Base-by-base conservation (phyloP, 495 filamentous ascomycete species). In the Hypoxylon lenormandii region DNA sequence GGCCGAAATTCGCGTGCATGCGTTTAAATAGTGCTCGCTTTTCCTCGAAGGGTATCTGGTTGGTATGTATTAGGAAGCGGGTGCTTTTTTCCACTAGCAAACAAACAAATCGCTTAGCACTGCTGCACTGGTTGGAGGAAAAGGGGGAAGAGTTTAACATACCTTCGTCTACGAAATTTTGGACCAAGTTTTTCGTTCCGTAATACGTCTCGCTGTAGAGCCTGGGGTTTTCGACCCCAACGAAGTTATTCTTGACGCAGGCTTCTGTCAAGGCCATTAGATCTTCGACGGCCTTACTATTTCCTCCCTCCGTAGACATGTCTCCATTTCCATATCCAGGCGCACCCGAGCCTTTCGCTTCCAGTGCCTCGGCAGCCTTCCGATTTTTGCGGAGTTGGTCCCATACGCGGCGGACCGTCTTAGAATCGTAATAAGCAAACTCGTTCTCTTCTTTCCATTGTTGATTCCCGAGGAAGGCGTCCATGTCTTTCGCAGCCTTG, bases 181-280 rank as follows among this genome's bases (percentile, higher is more conserved):
- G 96, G 13, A 96, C 93, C 46, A 97, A 77, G 40, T 93, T 86
- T 75, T 98, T 98, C 1, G 95, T 98, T 19, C 96, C 95, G 60
- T 93, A 96, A 71, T 98, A 98, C 1, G 94, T 94, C 80, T 98
- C 92, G 69, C 91, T 94, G 76, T 98, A 98, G 11, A 98, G 82
- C 38, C 92, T 83, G 18, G 95, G 89, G 66, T 97, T 97, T 79
- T 98, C 95, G n/a, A 95, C 88, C 0, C 95, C 95, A 8, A 90
- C 91, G 78, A 97, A 98, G 74, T 98, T 98, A 76, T 91, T 96
- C 85, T 97, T 98, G 62, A 98, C 90, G 71, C 94, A 97, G 13
- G 90, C 90, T 80, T 97, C 93, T 28, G 95, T 80, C 48, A 98
- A 77, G 6, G 80, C 82, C 46, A 87, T 87, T 47, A 98, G 80